Percentiles rank a stretch among this genome's conserved stretches.
phyloP scores from a whole-genome alignment of 1,284 basidiomycete genomes.

The Porogramme epimiltina region DNA sequence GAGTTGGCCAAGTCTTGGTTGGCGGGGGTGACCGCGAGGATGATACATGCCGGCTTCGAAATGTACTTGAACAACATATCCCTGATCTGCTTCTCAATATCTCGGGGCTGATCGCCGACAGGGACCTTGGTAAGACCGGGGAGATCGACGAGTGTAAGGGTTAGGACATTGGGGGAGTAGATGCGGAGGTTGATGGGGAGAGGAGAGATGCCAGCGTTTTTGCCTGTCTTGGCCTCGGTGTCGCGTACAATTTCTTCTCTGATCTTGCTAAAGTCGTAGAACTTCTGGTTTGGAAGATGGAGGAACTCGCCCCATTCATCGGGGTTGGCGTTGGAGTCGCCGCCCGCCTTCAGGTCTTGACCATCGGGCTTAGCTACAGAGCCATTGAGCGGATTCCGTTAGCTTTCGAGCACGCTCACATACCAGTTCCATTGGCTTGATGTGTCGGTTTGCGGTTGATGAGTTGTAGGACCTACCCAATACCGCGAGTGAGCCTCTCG shows the following conservation, averaged over 20 bases:
- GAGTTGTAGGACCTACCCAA: conserved; percentile 84
- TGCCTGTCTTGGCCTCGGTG: conserved; percentile 97
- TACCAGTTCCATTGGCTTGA: conserved; percentile 51
- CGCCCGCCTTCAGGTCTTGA: conserved; percentile 18
- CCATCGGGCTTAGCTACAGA: conserved; percentile 14
- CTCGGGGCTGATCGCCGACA: conserved; percentile 96
- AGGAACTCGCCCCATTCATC: conserved; percentile 99
- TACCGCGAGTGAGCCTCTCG: neutral
- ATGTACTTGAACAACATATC: conserved; percentile 98
- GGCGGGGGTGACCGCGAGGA: conserved; percentile 94
- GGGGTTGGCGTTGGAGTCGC: conserved; percentile 75
- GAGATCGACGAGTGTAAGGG: conserved; percentile 95
- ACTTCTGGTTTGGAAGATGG: conserved; percentile 94
- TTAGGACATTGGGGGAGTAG: conserved; percentile 95
- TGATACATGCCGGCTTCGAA: conserved; percentile 86
- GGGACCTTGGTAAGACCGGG: conserved; percentile 97
- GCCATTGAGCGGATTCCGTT: neutral
- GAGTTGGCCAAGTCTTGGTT: conserved; percentile 99
- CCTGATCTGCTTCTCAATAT: conserved; percentile 97
- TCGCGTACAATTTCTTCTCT: conserved; percentile 95
- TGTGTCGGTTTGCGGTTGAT: conserved; percentile 76
- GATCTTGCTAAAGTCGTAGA: conserved; percentile 97
- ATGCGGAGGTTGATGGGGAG: conserved; percentile 96
- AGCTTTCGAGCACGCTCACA: conserved; percentile 12
- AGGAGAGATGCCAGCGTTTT: conserved; percentile 95